Conservation (phyloP, 768 basidiomycete genomes). For the Xanthoconium purpureum region DNA sequence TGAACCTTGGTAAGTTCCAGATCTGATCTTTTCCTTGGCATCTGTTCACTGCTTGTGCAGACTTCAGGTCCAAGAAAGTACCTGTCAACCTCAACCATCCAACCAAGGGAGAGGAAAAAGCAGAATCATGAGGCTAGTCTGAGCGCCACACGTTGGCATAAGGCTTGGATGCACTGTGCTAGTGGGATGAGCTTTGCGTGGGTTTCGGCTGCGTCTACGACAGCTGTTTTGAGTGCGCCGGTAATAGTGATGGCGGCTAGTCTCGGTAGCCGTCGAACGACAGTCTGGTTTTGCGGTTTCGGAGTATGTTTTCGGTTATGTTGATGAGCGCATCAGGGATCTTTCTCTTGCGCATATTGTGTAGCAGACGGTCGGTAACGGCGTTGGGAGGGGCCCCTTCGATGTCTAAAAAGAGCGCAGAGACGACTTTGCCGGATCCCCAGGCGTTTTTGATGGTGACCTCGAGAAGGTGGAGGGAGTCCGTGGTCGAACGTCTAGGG, state of each 20-base stretch:
- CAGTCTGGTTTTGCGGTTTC: neutral
- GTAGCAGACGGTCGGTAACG: neutral
- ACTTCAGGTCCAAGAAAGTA: constrained; percentile 92
- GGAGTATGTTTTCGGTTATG: neutral
- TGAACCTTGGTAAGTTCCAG: constrained; percentile 66
- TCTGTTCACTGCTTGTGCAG: constrained; percentile 36
- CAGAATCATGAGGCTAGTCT: no score
- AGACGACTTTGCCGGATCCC: neutral
- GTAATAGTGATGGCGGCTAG: no score
- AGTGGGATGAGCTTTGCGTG: no score
- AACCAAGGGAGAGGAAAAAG: constrained; percentile 92
- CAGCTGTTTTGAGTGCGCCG: no score
- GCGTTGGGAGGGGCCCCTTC: neutral
- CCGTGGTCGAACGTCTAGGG: neutral
- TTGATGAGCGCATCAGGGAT: neutral
- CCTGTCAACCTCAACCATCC: constrained; percentile 88
- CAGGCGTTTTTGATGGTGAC: neutral
- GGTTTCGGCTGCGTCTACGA: no score
- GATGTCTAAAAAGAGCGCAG: neutral
- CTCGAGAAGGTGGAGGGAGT: neutral
- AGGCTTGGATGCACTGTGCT: no score
- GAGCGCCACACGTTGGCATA: no score
- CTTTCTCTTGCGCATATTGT: neutral
- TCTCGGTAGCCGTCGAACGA: neutral
- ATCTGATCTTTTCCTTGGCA: neutral